Evolutionary conservation across 1,139 yeast genomes (phyloP), one percentile per base, ranked within the genome.

Genomic region (Geotrichum klebahnii): DNA sequence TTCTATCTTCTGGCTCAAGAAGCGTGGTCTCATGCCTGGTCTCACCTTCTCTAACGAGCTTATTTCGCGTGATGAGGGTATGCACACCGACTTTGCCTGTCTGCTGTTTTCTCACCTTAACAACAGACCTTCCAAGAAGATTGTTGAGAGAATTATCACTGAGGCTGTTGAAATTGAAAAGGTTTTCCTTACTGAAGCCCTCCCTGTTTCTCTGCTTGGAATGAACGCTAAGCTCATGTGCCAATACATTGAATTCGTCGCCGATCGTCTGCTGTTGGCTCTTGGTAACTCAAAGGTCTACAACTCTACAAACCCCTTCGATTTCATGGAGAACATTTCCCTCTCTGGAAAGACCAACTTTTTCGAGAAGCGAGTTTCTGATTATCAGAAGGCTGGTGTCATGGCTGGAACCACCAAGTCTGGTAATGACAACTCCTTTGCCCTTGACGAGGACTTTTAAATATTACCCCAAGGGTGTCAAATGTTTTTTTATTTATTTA

Each of bases 301-400:
- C 80, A 87, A 88, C 66, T 92, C 78, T 55, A 74, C 85, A 56
- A 94, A 92, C 70, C 99, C 99, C 69, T 92, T 92, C 70, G 97
- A 90, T 71, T 92, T 90, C 68, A 92, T 92, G 98, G 99, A 92
- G 75, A 89, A 89, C 76, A 89, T 89, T 64, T 89, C 97, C 22
- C 80, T 92, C 63, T 94, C 96, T 53, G 98, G 98, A 71, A 92
- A 92, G 80, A 90, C 98, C 62, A 92, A 92, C 77, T 92, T 94
- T 80, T 92, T 92, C 67, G 99, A 92, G 78, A 92, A 92, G 81
- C 85, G 97, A 73, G 98, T 92, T 56, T 85, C 96, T 55, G 99
- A 94, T 72, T 94, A 94, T 75, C 97, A 92, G 75, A 92, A 92
- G 77, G 97, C 97, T 51, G 97, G 97, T 75, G 98, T 92, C 64